Evolutionary conservation across 208 protist species (phyloP).

Genomic region (Trypanosoma brucei): DNA sequence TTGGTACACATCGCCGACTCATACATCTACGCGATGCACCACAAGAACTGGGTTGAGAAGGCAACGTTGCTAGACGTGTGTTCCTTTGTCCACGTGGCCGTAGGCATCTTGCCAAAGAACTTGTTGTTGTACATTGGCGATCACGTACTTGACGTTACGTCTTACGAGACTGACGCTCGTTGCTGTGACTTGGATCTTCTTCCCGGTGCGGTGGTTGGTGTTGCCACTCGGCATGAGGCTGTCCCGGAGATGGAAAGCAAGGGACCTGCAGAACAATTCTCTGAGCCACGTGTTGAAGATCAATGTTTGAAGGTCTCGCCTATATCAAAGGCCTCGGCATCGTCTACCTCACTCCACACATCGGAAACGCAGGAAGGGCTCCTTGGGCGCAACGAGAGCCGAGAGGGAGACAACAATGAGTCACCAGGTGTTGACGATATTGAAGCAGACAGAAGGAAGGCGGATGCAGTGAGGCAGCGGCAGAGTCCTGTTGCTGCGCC

Average conservation of each 20-base stretch:
- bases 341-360: too few species aligned
- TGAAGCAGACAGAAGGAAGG: too few species aligned
- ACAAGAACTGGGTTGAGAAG: conserved; percentile 21
- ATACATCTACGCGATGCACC: conserved; percentile 35
- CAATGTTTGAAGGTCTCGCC: too few species aligned
- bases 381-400: too few species aligned
- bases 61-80: conserved; percentile 34
- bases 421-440: too few species aligned
- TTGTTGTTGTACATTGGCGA: conserved; percentile 7
- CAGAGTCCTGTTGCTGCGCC: too few species aligned
- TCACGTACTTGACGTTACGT: not conserved
- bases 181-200: conserved; percentile 32
- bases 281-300: too few species aligned
- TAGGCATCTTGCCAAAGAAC: conserved; percentile 13
- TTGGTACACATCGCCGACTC: conserved; percentile 24
- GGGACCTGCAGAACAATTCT: not conserved
- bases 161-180: conserved; percentile 13
- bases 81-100: conserved; percentile 23
- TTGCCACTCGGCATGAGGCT: not conserved
- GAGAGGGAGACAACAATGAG: too few species aligned
- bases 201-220: conserved; percentile 29
- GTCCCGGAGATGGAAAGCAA: not conserved
- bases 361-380: too few species aligned
- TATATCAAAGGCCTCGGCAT: too few species aligned
- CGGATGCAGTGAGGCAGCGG: too few species aligned